Percentiles rank a stretch among this genome's conserved stretches.
Conservation (phyloP, 306 rosid species). For the Cucurbita ficifolia region DNA sequence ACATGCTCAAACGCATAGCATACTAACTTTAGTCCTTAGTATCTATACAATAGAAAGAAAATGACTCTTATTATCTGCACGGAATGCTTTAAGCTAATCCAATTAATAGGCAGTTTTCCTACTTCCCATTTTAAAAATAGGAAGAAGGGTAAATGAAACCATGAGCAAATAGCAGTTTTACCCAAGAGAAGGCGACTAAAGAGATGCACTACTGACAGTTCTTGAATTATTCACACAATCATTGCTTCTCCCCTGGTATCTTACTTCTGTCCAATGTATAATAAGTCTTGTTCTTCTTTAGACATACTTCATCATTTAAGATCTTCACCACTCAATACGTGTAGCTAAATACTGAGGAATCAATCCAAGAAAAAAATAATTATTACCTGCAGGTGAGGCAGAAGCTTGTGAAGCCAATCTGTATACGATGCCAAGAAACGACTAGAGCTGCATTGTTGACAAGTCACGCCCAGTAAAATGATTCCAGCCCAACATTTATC, state of each 20-base stretch:
- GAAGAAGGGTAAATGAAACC: not conserved
- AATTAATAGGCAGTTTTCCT: not conserved
- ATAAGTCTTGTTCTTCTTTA: not conserved
- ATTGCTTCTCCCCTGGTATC: not conserved
- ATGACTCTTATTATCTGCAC: not conserved
- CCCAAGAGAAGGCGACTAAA: not conserved
- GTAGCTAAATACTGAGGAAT: not conserved
- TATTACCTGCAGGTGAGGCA: conserved; percentile 56
- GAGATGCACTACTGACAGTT: not conserved
- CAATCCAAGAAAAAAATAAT: not conserved
- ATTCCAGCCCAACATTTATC: conserved; percentile 90
- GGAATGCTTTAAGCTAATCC: not conserved
- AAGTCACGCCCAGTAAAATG: conserved; percentile 68
- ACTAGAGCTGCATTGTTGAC: conserved; percentile 53
- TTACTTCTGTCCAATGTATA: not conserved
- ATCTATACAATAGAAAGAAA: not conserved
- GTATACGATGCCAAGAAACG: conserved; percentile 55
- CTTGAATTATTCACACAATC: not conserved
- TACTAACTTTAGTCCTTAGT: not conserved
- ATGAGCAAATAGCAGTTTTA: not conserved
- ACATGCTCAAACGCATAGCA: not conserved
- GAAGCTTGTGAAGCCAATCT: conserved; percentile 53
- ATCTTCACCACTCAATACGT: not conserved
- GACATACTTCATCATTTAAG: not conserved
- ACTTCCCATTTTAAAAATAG: not conserved